These are phyloP conservation scores for Oropetium thomaeum DNA, from an alignment of 176 grass and related monocot genomes.

Conservation along the genomic window DNA sequence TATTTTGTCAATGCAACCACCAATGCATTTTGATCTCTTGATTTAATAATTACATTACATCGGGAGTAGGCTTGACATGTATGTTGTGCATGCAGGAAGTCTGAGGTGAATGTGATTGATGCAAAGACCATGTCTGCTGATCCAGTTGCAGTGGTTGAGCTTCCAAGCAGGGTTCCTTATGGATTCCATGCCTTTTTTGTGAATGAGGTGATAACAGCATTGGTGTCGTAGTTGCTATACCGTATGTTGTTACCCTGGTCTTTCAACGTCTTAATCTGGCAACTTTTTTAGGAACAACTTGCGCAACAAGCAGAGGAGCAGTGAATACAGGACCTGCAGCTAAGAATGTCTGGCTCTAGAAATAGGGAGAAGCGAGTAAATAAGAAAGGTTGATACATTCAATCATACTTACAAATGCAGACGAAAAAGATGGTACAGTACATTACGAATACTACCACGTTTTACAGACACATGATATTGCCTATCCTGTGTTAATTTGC, in stretches of 20 bases:
- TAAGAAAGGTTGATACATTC: background rate
- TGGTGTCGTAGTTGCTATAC: background rate
- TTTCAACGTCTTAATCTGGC: background rate
- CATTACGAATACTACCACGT: too few species aligned
- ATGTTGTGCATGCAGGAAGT: conserved; percentile 56
- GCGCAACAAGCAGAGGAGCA: conserved; percentile 21
- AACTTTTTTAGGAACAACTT: conserved; percentile 37
- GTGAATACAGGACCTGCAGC: background rate
- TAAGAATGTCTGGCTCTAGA: background rate
- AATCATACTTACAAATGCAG: background rate
- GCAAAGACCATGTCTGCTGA: conserved; percentile 89
- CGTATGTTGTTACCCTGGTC: background rate
- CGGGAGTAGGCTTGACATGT: background rate
- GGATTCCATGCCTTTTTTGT: conserved; percentile 96
- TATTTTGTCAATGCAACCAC: background rate
- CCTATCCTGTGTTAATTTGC: too few species aligned
- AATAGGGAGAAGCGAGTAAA: background rate
- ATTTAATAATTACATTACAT: background rate
- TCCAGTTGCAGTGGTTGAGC: conserved; percentile 77
- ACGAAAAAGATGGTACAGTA: background rate
- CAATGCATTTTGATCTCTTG: background rate
- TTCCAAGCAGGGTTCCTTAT: conserved; percentile 76
- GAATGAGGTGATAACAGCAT: conserved; percentile 51
- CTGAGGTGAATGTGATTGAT: conserved; percentile 83
- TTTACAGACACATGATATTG: too few species aligned